Evolutionary conservation across 441 rosid genomes (phyloP).

Genomic region (Daphne laureola): DNA sequence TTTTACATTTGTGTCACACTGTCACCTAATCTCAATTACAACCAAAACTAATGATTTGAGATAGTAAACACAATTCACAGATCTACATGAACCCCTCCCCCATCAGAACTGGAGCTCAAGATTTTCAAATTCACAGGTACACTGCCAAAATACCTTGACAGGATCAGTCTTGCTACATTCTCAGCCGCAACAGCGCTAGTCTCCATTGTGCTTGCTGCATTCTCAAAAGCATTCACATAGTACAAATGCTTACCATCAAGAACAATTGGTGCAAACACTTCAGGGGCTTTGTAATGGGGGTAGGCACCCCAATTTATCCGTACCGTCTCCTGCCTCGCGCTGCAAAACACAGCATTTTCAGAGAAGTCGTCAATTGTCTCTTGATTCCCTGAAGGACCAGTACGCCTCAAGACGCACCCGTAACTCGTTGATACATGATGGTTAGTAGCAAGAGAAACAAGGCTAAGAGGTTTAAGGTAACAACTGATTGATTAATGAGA

Average conservation of each 20-base stretch:
- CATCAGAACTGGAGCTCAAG: conserved; percentile 20
- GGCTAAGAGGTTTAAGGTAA: too few relatives aligned
- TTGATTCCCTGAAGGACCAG: too few relatives aligned
- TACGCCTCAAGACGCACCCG: too few relatives aligned
- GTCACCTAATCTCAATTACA: too few relatives aligned
- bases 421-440: too few relatives aligned
- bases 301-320: conserved; percentile 89
- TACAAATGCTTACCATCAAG: conserved; percentile 70
- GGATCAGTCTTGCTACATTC: conserved; percentile 73
- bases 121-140: conserved; percentile 16
- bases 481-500: too few relatives aligned
- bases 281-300: conserved; percentile 80
- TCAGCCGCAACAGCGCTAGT: conserved; percentile 88
- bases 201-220: conserved; percentile 92
- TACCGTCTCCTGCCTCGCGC: conserved; percentile 54
- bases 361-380: too few relatives aligned
- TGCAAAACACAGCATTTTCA: conserved; percentile 16
- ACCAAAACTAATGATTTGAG: too few relatives aligned
- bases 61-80: too few relatives aligned
- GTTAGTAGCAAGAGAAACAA: too few relatives aligned
- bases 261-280: conserved; percentile 74
- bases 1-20: too few relatives aligned
- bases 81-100: too few relatives aligned
- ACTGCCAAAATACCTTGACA: conserved; percentile 38
- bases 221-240: conserved; percentile 86